Evolutionary conservation across 2,329 filamentous ascomycete species (phyloP).

Genomic region (Thermoascus crustaceus): DNA sequence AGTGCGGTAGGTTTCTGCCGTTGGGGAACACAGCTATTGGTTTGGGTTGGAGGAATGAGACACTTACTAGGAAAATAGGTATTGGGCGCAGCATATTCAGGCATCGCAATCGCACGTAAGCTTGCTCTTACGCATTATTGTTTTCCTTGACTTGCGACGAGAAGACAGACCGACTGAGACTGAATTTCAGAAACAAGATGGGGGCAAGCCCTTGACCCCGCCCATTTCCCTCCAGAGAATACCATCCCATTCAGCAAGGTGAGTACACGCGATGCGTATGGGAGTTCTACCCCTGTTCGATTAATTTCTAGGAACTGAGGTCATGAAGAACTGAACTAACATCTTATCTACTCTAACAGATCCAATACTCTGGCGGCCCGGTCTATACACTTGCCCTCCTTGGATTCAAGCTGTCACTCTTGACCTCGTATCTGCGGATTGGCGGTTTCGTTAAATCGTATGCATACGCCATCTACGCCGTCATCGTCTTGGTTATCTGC

Average conservation of each 20-base stretch:
- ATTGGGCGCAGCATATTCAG: too few relatives aligned
- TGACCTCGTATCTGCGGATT: slow-evolving; percentile 42
- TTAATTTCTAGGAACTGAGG: too few relatives aligned
- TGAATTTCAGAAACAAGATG: slow-evolving; percentile 21
- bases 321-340: too few relatives aligned
- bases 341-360: slow-evolving; percentile 9
- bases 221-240: slow-evolving; percentile 17
- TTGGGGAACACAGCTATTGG: too few relatives aligned
- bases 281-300: too few relatives aligned
- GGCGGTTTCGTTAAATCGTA: slow-evolving; percentile 32
- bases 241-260: slow-evolving; percentile 20
- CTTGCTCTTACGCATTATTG: too few relatives aligned
- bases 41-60: too few relatives aligned
- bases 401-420: slow-evolving; percentile 41
- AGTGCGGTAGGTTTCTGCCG: slow-evolving; percentile 14
- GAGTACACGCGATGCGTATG: background rate
- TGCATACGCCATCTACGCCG: slow-evolving; percentile 23
- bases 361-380: slow-evolving; percentile 22
- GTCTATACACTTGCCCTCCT: slow-evolving; percentile 27
- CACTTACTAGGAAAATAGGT: too few relatives aligned
- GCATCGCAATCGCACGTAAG: too few relatives aligned
- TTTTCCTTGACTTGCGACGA: background rate
- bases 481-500: slow-evolving; percentile 28
- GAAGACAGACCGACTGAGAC: background rate
- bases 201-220: slow-evolving; percentile 15